Base-by-base conservation (phyloP, 768 basidiomycete genomes). In the Mycena indigotica region DNA sequence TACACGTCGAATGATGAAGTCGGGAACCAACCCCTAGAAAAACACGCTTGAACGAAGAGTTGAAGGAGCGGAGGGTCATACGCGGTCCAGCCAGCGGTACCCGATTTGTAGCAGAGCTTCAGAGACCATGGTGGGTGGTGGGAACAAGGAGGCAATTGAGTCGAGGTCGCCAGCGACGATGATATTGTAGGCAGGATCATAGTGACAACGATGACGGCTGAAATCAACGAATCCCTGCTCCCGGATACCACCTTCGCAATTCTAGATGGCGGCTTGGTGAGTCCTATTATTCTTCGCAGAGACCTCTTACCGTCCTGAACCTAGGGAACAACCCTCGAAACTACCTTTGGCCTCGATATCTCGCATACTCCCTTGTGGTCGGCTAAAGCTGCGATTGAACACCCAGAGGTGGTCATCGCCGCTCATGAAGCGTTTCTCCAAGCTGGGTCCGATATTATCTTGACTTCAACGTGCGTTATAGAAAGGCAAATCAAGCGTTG, bases 301-400 rank as follows among this genome's bases (percentile, higher is more conserved):
- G n/a, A n/a, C n/a, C n/a, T n/a, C n/a, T n/a, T n/a, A n/a, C n/a
- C n/a, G n/a, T n/a, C n/a, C n/a, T n/a, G n/a, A n/a, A n/a, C n/a
- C n/a, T n/a, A 90, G 89, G 88, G 88, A 38, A 83, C 84, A 5
- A 83, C 80, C 0, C 73, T 89, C 19, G 85, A 88, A 64, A 78
- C 79, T 44, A 67, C 75, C 23, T 76, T 82, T 65, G 68, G 75
- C 35, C 55, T 78, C 29, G 72, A 80, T 58, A 80, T 84, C 44
- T 75, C 83, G 1, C 69, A 80, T 29, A 79, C 81, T 1, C 78
- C 85, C 2, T 70, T 93, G 23, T 93, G 91, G 91, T 92, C 90
- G 15, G 83, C 86, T 0, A 79, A 84, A 52, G 79, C 86, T 8
- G 71, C 87, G 12, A 69, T 75, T 15, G 76, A 83, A 28, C 73